Evolutionary conservation across 768 basidiomycete species (phyloP), one percentile per base, ranked within the genome.

Genomic region (Rhodotorula paludigena): DNA sequence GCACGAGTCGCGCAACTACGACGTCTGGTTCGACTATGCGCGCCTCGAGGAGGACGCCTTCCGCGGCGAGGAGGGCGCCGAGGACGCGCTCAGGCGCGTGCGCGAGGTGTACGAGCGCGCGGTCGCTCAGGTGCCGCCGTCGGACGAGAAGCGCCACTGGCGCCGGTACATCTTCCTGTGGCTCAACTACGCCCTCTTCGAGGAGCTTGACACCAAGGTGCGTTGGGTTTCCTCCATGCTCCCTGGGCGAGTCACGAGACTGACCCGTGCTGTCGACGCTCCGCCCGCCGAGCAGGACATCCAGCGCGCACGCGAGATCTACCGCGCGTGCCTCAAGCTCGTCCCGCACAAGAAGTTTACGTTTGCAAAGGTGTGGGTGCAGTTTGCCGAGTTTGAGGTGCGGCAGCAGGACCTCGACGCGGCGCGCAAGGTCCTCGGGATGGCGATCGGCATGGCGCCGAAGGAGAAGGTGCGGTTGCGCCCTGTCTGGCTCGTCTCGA

Each of bases 341-440:
- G 87, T 97, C 5, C 96, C 96, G 0, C 94, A 99, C 78, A 94
- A 94, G 76, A 85, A 87, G 66, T 99, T 99, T 78, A 97, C 96
- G 0, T 99, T 99, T 73, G 90, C 96, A 6, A 99, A 99, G 79
- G 80, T 98, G 18, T 99, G 96, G 96, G 78, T 89, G 28, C 84
- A 89, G 81, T 94, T 88, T 72, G 91, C 94, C 10, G 86, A 88
- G 71, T 98, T 98, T 73, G 96, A 98, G 78, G 80, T 96, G 14
- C 85, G 96, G 52, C 84, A 85, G 59, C 81, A 93, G 41, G 87
- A 96, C 65, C 79, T 99, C 48, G 80, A 82, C 25, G 86, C 90
- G 33, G 94, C 93, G 7, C 84, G 94, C 51, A 97, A 90, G 78
- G 84, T 93, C 49, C 80, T 99, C 32, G 96, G 96, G 8, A 84